Conservation (phyloP, 768 basidiomycete genomes). For the Vararia minispora region DNA sequence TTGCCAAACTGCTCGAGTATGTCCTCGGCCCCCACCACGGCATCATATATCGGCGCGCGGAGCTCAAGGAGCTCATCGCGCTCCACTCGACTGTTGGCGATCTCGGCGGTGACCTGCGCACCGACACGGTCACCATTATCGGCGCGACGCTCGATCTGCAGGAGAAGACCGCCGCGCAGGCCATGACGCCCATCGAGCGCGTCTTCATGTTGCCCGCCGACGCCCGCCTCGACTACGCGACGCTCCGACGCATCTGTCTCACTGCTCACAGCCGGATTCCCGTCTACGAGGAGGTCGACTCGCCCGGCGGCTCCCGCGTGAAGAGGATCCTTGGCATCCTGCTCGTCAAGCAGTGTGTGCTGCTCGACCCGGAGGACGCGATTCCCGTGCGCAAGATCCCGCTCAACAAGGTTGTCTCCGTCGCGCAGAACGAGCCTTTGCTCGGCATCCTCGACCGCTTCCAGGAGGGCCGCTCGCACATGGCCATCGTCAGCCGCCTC, state of each 20-base stretch:
- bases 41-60: constrained; percentile 70
- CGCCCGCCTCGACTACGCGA: constrained; percentile 70
- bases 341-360: constrained; percentile 55
- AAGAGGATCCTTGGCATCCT: constrained; percentile 84
- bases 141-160: constrained; percentile 84
- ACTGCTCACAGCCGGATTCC: constrained; percentile 16
- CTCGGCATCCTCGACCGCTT: constrained; percentile 81
- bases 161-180: constrained; percentile 73
- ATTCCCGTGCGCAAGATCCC: constrained; percentile 75
- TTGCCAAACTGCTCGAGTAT: constrained; percentile 72
- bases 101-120: constrained; percentile 78
- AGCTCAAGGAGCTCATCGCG: constrained; percentile 85
- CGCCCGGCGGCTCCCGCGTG: constrained; percentile 26
- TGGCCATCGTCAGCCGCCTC: constrained; percentile 62
- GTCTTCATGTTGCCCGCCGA: constrained; percentile 88
- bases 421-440: constrained; percentile 78
- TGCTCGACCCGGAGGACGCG: constrained; percentile 42
- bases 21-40: constrained; percentile 79
- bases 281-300: constrained; percentile 15
- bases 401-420: constrained; percentile 77
- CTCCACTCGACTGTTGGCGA: constrained; percentile 67
- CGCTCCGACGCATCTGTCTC: constrained; percentile 27
- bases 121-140: constrained; percentile 82
- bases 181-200: constrained; percentile 70
- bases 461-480: constrained; percentile 84